phyloP scores from a whole-genome alignment of 345 rosid species.

The Moricandia arvensis region DNA sequence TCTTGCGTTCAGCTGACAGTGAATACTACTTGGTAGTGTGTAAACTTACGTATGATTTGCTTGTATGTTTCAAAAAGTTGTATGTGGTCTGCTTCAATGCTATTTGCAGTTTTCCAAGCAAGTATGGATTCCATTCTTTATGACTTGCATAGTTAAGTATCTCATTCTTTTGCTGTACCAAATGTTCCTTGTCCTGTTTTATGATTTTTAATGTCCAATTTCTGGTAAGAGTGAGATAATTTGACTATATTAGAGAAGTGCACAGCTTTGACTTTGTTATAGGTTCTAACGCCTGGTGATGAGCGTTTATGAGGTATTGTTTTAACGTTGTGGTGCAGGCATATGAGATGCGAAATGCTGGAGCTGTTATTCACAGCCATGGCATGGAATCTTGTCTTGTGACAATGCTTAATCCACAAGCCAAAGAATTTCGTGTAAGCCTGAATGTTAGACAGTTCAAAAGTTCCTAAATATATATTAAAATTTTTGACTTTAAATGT shows the following conservation, averaged over 20 bases:
- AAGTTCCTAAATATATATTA: not conserved
- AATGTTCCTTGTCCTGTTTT: not conserved
- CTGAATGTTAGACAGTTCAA: not conserved
- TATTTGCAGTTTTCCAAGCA: not conserved
- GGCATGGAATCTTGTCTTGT: conserved; percentile 96
- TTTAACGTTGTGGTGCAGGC: conserved; percentile 45
- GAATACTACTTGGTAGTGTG: not conserved
- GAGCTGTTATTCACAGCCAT: conserved; percentile 97
- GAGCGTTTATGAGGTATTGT: not conserved
- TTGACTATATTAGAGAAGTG: not conserved
- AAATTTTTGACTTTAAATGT: conserved; percentile 2
- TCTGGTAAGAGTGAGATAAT: conserved; percentile 4
- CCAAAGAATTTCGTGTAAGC: conserved; percentile 86
- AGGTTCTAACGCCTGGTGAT: not conserved
- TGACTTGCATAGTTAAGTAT: too few relatives aligned
- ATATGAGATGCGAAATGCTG: conserved; percentile 84
- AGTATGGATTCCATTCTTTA: not conserved
- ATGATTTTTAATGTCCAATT: conserved; percentile 2
- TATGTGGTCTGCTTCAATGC: not conserved
- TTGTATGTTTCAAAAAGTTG: not conserved
- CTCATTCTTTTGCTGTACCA: not conserved
- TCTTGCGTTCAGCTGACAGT: not conserved
- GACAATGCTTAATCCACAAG: conserved; percentile 82
- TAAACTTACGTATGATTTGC: not conserved
- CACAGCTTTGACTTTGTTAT: not conserved